Base-by-base conservation (phyloP, 306 rosid genomes). In the Begonia fuchsioides region DNA sequence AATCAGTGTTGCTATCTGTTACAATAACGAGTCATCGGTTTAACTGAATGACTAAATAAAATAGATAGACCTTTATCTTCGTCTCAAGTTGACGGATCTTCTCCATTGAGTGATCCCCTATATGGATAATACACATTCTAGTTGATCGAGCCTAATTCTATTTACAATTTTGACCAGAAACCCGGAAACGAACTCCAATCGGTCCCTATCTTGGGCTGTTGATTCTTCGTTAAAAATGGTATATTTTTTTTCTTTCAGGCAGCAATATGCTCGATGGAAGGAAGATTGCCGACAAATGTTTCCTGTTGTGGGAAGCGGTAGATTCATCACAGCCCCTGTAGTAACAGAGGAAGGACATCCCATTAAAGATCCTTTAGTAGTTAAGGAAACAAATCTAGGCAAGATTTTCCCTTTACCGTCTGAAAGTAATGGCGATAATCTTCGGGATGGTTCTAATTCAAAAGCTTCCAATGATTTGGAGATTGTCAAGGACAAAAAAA, bases 221-320 rank as follows among this genome's bases (percentile, higher is more conserved):
- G n/a, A 44, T 15, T 50, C 15, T 19, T 32, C 18, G 12, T 53
- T 53, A 56, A 32, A 19, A 11, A 11, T 38, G 54, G 4, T 11
- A 17, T 47, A n/a, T n/a, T n/a, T 57, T 38, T 15, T n/a, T 14
- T 44, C 35, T 17, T 50, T 74, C 77, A 92, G 98, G 78, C 49
- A 58, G 49, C 75, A 82, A 68, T 92, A 92, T 79, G 85, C 77
- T 52, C 62, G 70, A 52, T 77, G 75, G 74, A 92, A 92, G 66
- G 87, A 85, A 75, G 94, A 82, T 47, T 92, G 98, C 62, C 57
- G 72, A 53, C 81, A 75, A 70, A 47, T 75, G 76, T 92, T 92
- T 75, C 96, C 98, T 56, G 68, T 85, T 50, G 67, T 92, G 61
- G 98, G 96, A 73, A 92, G 98, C 60, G 94, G 96, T 67, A 71